A percentile compares a stretch with the other conserved stretches of the same genome.
Conservation (phyloP, 331 rosid genomes). For the Spiraea crenata region DNA sequence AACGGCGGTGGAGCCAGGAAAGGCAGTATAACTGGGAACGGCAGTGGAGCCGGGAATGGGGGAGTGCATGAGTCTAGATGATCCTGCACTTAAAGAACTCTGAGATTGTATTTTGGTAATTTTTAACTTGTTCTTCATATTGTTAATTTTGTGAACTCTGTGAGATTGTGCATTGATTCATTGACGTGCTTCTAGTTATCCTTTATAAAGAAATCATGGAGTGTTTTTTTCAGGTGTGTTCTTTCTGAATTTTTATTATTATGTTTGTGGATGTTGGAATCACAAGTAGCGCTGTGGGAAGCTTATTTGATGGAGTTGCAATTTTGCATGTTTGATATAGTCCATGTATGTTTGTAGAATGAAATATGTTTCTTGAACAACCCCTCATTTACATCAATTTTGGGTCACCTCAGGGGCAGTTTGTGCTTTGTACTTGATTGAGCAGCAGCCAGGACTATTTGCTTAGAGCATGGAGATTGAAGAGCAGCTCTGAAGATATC, state of each 20-base stretch:
- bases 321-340: constrained; percentile 62
- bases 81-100: no score
- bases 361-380: constrained; percentile 25
- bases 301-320: constrained; percentile 74
- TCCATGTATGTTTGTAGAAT: constrained; percentile 6
- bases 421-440: constrained; percentile 69
- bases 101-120: no score
- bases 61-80: no score
- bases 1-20: no score
- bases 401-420: constrained; percentile 58
- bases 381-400: constrained; percentile 27
- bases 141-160: no score
- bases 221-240: constrained; percentile 13
- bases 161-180: no score
- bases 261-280: constrained; percentile 58
- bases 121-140: no score
- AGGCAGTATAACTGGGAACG: no score
- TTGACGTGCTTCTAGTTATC: constrained; percentile 23
- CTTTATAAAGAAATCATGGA: background rate
- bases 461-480: no score
- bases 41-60: no score
- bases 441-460: no score
- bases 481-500: no score
- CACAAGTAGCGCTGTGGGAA: constrained; percentile 64
- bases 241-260: constrained; percentile 17